Evolutionary conservation across 805 yeast genomes (phyloP), one percentile per base, ranked within the genome.

Genomic region (Saccharomycopsis sp.): DNA sequence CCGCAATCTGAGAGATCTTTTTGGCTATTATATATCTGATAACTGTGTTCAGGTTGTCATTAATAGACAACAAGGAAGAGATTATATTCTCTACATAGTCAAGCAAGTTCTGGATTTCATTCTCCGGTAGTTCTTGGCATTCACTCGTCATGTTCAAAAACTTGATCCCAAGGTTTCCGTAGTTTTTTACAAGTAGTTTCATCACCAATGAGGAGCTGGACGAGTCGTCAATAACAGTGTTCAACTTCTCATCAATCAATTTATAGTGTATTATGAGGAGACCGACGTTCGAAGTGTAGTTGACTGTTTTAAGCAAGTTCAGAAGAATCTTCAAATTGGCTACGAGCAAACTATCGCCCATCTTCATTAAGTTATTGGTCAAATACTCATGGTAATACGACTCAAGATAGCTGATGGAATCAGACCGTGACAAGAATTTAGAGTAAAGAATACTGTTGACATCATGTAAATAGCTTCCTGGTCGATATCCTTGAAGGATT

Each of bases 21-120:
- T 86, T 87, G 0, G 97, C 87, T 38, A 85, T 73, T 0, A 82
- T 73, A 62, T 84, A 85, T 56, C 97, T 72, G 2, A 86, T 78
- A 1, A 73, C 71, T 0, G 87, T 81, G 56, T 82, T 87, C 41
- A 69, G 71, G 52, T 77, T 70, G n/a, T 73, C 73, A 57, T 83
- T 69, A 47, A 75, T 72, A 2, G 69, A 63, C 2, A 85, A 62
- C 49, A 84, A 72, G 66, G 76, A 73, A 41, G 78, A 75, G 1
- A 88, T 65, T 1, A 84, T 76, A 2, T 68, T 72, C 47, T 84
- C 86, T 3, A 83, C 75, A 0, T 59, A 54, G 2, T 68, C 75
- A 65, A 79, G 14, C 74, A 58, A 7, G 38, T 29, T 29, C 38
- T 29, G 38, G 34, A 56, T 49, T 53, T 41, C 51, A 62, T 61